Evolutionary conservation across 371 early-diverging fungal genomes (phyloP), one percentile per base, ranked within the genome.

Genomic region (Actinomortierella wolfii): DNA sequence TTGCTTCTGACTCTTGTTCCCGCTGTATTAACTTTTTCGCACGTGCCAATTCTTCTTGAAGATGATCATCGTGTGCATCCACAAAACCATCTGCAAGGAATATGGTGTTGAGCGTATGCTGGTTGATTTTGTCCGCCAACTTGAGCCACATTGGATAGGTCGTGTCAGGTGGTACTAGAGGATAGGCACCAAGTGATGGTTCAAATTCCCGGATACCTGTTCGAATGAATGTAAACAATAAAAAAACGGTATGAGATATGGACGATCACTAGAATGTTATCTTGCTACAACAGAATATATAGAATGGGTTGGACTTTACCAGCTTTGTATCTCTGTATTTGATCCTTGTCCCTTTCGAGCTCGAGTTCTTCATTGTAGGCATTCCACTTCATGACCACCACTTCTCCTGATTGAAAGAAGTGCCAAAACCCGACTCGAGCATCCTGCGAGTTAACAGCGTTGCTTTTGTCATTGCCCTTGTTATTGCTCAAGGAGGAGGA

Each of bases 131-230:
- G 13, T 78, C 64, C 3, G 94, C 86, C 45, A 94, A 78, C 25
- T 80, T 78, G 21, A 81, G 62, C 97, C 96, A 97, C 53, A 87
- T 84, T 51, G 85, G 78, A 48, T 84, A 88, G 24, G 80, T 80
- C 11, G 78, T 77, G 24, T 71, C 73, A 5, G 87, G 79, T 6
- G 91, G 87, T 34, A 81, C 76, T 6, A 93, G 62, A 2, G 96
- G 97, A 77, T 95, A 97, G 6, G 94, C 83, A 0, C 96, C 98
- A 50, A 97, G 83, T 54, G 83, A 84, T 9, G 83, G 84, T 64
- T 96, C 96, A 59, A 96, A 86, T 23, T 89, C 86, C 21, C 90
- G 82, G 45, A 96, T 88, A 46, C 86, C 90, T 89, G 64, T n/a
- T 57, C 20, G 24, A 9, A 26, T n/a, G 48, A 42, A 11, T 20